Base-by-base conservation (phyloP, 2,329 filamentous ascomycete genomes). In the Didymella segeticola region DNA sequence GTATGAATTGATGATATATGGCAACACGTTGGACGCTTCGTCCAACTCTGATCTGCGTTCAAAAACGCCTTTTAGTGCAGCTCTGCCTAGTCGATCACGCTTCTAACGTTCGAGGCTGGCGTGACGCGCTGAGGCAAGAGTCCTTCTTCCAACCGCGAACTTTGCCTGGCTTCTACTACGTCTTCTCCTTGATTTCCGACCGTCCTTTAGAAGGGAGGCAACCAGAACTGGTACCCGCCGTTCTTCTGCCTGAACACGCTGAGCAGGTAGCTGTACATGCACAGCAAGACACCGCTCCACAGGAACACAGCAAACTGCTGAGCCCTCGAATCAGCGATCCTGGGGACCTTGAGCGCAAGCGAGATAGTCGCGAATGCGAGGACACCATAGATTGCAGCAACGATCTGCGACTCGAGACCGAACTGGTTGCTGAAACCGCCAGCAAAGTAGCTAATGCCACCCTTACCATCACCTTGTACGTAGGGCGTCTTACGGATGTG, bases 401-500 rank as follows among this genome's bases (percentile, higher is more conserved):
- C 79, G 61, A 99, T 93, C 77, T 99, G 95, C 2, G 93, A 96
- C 79, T 99, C 95, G 65, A 99, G 80, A 12, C 95, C 95, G 68
- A 89, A 92, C 73, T 99, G 95, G 73, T 87, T 96, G 75, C 93
- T 91, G 77, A 99, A 99, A 1, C 95, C 93, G 31, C 83, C 83
- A 4, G 93, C 91, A 75, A 99, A 95, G 75, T 98, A 98, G 70
- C 79, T 90, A 58, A 99, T 85, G 5, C 92, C 92, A 15, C 95
- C 95, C 48, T 84, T 86, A 30, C 91, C 91, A 72, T 98, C 87
- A 34, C 89, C 90, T 34, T 87, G 83, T 26, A 98, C 91, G 67
- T 99, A 99, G 2, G 95, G 95, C 2, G 96, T 91, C 75, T 95
- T 93, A 66, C 96, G 86, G 71, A 99, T 99, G 72, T 97, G 93